phyloP scores from a whole-genome alignment of 2,329 filamentous ascomycete species.

The Ciborinia camelliae region DNA sequence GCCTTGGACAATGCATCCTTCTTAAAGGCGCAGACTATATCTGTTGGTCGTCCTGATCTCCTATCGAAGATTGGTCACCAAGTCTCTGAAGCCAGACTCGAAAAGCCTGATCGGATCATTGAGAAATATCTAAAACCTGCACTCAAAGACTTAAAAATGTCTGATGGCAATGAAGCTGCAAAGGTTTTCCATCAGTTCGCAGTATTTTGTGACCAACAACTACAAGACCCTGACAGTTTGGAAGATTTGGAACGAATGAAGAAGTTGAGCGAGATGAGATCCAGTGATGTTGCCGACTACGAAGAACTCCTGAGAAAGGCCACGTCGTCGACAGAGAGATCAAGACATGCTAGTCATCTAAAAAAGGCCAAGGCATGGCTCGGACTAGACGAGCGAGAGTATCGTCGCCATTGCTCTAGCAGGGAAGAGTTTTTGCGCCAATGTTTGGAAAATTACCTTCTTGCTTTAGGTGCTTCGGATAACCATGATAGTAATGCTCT shows the following conservation, averaged over 20 bases:
- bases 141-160: slow-evolving; percentile 71
- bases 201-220: slow-evolving; percentile 88
- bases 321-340: slow-evolving; percentile 48
- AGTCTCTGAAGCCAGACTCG: slow-evolving; percentile 82
- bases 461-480: slow-evolving; percentile 80
- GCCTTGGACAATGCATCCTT: slow-evolving; percentile 61
- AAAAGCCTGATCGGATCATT: slow-evolving; percentile 88
- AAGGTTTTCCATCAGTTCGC: slow-evolving; percentile 94
- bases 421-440: slow-evolving; percentile 81
- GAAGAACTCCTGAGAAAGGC: slow-evolving; percentile 51
- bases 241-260: slow-evolving; percentile 82
- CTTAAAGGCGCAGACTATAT: slow-evolving; percentile 65
- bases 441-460: slow-evolving; percentile 88
- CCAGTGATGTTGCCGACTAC: slow-evolving; percentile 73
- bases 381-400: slow-evolving; percentile 83
- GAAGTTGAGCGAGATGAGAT: slow-evolving; percentile 75
- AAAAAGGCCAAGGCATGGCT: slow-evolving; percentile 82
- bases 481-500: slow-evolving; percentile 85
- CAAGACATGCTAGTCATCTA: slow-evolving; percentile 57
- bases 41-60: slow-evolving; percentile 71
- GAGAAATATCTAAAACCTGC: slow-evolving; percentile 81
- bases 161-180: slow-evolving; percentile 69
- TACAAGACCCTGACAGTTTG: slow-evolving; percentile 79
- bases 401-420: slow-evolving; percentile 71
- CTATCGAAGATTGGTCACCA: slow-evolving; percentile 85